Evolutionary conservation across 805 yeast species (phyloP).

Genomic region (Metschnikowia matae): DNA sequence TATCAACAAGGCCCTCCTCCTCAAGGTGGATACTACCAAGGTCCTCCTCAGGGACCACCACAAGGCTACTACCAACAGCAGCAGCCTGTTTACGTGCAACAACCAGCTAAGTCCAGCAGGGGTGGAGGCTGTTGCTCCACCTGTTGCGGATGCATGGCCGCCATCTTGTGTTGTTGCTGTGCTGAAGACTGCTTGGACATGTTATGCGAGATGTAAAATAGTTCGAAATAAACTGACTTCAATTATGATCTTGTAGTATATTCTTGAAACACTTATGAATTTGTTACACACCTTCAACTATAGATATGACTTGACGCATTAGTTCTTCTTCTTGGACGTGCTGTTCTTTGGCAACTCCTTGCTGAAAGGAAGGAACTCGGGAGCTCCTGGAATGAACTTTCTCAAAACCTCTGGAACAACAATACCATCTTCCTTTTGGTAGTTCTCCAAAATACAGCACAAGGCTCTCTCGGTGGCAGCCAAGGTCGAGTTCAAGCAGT

Average conservation of each 20-base stretch:
- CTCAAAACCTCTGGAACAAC: conserved; percentile 92
- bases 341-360: conserved; percentile 94
- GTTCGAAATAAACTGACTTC: background rate
- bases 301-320: background rate
- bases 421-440: conserved; percentile 95
- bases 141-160: conserved; percentile 21
- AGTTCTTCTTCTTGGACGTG: conserved; percentile 65
- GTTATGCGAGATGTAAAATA: conserved; percentile 7
- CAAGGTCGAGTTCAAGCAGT: conserved; percentile 94
- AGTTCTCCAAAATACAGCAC: conserved; percentile 95
- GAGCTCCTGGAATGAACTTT: conserved; percentile 96
- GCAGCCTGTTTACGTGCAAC: conserved; percentile 32
- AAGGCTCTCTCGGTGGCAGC: conserved; percentile 98
- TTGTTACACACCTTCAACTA: too few relatives aligned
- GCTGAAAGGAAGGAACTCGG: conserved; percentile 87
- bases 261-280: too few relatives aligned
- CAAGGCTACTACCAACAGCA: conserved; percentile 32
- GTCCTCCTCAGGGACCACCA: conserved; percentile 24
- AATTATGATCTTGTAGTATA: background rate
- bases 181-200: conserved; percentile 19
- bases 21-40: conserved; percentile 16
- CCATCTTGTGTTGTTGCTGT: conserved; percentile 20
- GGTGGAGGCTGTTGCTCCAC: conserved; percentile 25
- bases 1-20: conserved; percentile 14
- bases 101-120: conserved; percentile 18